Percentiles rank a stretch among this genome's conserved stretches.
phyloP scores from a whole-genome alignment of 176 grass and related monocot genomes.

The Oryza brachyantha region DNA sequence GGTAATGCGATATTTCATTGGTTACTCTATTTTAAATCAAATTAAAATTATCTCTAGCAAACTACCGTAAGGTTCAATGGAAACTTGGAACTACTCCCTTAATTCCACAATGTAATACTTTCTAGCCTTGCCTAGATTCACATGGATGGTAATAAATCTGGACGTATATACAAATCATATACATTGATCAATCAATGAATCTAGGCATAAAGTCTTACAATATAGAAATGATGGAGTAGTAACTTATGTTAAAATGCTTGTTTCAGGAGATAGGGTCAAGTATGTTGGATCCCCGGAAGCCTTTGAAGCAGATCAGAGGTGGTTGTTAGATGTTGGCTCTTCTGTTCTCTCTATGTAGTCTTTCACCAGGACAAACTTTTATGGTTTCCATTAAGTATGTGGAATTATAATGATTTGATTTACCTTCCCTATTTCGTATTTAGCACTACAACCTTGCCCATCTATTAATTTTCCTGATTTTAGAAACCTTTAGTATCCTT shows the following conservation, averaged over 20 bases:
- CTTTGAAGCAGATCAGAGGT: slow-evolving; percentile 68
- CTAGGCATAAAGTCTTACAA: no score
- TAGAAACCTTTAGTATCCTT: not conserved
- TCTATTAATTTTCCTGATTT: slow-evolving; percentile 7
- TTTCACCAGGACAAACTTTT: slow-evolving; percentile 5
- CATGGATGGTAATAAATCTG: no score
- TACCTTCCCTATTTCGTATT: slow-evolving; percentile 5
- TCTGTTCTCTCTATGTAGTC: slow-evolving; percentile 11
- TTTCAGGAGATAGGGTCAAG: slow-evolving; percentile 89
- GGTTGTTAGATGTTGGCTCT: slow-evolving; percentile 26
- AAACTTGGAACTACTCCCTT: not conserved
- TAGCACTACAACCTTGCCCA: not conserved
- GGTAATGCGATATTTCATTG: slow-evolving; percentile 42
- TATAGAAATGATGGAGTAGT: no score
- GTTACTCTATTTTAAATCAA: not conserved
- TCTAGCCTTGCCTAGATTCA: no score
- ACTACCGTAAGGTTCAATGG: not conserved
- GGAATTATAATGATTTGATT: not conserved
- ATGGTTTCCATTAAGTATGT: slow-evolving; percentile 4
- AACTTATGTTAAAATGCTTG: slow-evolving; percentile 8
- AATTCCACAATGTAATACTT: no score
- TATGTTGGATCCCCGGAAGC: slow-evolving; percentile 48
- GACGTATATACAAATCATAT: no score
- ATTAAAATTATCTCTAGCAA: not conserved
- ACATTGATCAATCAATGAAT: no score